A percentile compares a stretch with the other conserved stretches of the same genome.
phyloP scores from a whole-genome alignment of 2,329 filamentous ascomycete genomes.

The Colletotrichum musae region DNA sequence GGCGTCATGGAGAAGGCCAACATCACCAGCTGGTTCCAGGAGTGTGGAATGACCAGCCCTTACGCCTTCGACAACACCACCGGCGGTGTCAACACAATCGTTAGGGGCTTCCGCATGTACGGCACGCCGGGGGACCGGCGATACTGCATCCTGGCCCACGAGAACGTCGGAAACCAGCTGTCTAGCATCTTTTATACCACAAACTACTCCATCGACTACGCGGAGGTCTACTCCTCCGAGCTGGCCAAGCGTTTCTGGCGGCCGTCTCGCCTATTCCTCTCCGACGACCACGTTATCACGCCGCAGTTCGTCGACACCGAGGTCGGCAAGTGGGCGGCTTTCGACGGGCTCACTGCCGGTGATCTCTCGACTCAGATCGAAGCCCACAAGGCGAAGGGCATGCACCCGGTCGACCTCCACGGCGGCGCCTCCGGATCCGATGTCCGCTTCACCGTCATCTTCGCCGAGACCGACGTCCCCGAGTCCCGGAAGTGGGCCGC shows the following conservation, averaged over 20 bases:
- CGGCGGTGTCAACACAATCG: background rate
- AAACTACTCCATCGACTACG: constrained; percentile 23
- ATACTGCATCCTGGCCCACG: constrained; percentile 35
- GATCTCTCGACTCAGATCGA: constrained; percentile 30
- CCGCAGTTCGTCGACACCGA: constrained; percentile 37
- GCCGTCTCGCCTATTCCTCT: constrained; percentile 32
- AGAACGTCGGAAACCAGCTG: constrained; percentile 36
- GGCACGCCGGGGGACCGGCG: constrained; percentile 29
- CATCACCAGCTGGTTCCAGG: constrained; percentile 30
- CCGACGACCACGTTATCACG: constrained; percentile 36
- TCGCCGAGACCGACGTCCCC: constrained; percentile 34
- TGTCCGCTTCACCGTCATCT: constrained; percentile 35
- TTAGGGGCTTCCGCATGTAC: constrained; percentile 39
- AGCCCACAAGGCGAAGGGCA: constrained; percentile 25
- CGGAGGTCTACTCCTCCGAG: constrained; percentile 19
- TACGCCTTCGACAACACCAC: constrained; percentile 19
- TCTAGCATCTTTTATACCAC: constrained; percentile 31
- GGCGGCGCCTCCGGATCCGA: constrained; percentile 32
- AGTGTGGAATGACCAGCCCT: constrained; percentile 28
- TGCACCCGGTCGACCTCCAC: constrained; percentile 38
- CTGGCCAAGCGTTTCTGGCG: constrained; percentile 41
- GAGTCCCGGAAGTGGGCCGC: constrained; percentile 33
- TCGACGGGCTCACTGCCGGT: constrained; percentile 16
- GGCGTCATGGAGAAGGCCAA: constrained; percentile 42
- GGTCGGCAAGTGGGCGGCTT: constrained; percentile 38